phyloP scores from a whole-genome alignment of 1,284 basidiomycete species.

The Porogramme epimiltina region DNA sequence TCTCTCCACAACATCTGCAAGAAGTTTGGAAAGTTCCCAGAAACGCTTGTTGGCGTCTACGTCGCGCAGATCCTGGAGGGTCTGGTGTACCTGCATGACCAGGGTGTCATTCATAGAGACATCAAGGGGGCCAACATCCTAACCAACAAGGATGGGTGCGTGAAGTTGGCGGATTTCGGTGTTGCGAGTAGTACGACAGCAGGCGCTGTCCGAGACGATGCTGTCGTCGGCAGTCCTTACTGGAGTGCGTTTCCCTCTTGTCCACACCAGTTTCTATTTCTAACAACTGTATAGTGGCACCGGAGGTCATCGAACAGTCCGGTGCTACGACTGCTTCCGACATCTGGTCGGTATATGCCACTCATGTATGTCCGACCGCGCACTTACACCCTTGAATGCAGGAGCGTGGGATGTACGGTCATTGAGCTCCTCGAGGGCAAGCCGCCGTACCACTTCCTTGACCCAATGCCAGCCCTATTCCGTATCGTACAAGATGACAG shows the following conservation, averaged over 20 bases:
- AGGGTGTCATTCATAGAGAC: constrained; percentile 98
- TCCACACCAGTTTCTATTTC: constrained; percentile 17
- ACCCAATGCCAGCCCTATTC: constrained; percentile 98
- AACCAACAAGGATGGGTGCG: constrained; percentile 97
- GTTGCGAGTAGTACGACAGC: constrained; percentile 79
- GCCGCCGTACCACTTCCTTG: constrained; percentile 93
- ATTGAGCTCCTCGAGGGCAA: constrained; percentile 96
- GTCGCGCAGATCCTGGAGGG: constrained; percentile 94
- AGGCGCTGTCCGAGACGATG: constrained; percentile 76
- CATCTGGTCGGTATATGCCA: constrained; percentile 70
- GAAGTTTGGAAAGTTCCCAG: constrained; percentile 97
- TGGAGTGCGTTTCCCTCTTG: constrained; percentile 71
- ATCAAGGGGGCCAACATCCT: constrained; percentile 98
- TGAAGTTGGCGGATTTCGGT: constrained; percentile 94
- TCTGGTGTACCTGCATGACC: constrained; percentile 92
- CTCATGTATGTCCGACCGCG: background rate
- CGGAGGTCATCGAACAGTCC: constrained; percentile 96
- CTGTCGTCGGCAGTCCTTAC: constrained; percentile 95
- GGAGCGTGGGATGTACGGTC: constrained; percentile 95
- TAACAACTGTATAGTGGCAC: constrained; percentile 71
- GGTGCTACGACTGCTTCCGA: constrained; percentile 97
- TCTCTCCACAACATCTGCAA: constrained; percentile 95
- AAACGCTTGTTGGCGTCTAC: constrained; percentile 94
- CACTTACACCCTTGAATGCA: constrained; percentile 29
- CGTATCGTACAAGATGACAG: constrained; percentile 97